Evolutionary conservation across 2,329 filamentous ascomycete species (phyloP), one percentile per base, ranked within the genome.

Genomic region (Colletotrichum kahawae): DNA sequence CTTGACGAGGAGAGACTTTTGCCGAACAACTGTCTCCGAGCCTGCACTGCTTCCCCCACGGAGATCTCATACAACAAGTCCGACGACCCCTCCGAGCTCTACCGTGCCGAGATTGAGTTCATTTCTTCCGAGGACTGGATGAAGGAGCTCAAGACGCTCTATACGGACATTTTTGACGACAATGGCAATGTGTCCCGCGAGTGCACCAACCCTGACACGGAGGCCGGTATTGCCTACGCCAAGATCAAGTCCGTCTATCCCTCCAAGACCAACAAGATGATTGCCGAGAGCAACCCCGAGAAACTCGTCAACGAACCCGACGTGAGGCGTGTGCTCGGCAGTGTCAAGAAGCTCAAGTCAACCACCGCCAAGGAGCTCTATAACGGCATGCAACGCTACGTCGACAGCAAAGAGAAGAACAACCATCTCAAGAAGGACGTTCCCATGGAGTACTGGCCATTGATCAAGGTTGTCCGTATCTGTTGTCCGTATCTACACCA

Each of bases 41-140:
- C 91, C 1, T 93, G 91, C 71, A 93, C 91, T 0, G 90, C 91
- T 0, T 89, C 90, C 0, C 87, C 91, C 1, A 93, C 91, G 0
- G 91, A 93, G 78, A 86, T 93, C 3, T 88, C 88, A 0, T 93
- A 87, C 81, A 93, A 93, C 70, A 18, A 86, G 29, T 87, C 83
- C n/a, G 79, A 84, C 0, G 79, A 87, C 7, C 81, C 84, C 0
- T 56, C 72, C 1, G 66, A 79, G 59, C 76, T 67, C 1, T 93
- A 92, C 77, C 82, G 84, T 4, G 91, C 90, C 1, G 87, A 91
- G 63, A 86, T 93, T 14, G 88, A 92, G 63, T 93, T 93, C 78
- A 89, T 93, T 64, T 81, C 83, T n/a, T 77, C 66, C 0, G 83
- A 84, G 0, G 89, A 91, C 7, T 93, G 91, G 91, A 79, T 83